phyloP scores from a whole-genome alignment of 495 filamentous ascomycete genomes.

The Parathielavia appendiculata region DNA sequence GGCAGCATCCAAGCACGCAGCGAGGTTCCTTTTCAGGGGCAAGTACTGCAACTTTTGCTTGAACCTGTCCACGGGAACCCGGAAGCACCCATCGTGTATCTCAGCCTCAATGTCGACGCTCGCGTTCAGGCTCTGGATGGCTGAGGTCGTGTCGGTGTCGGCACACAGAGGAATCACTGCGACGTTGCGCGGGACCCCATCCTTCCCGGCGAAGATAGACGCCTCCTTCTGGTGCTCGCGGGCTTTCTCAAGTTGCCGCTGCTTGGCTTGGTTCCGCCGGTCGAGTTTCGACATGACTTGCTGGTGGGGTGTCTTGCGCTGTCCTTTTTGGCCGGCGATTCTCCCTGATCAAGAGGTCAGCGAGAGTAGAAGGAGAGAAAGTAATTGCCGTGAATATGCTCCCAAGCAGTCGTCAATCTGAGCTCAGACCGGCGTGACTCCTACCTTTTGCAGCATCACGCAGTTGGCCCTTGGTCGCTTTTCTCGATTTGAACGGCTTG shows the following conservation, averaged over 20 bases:
- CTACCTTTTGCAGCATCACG: conserved; percentile 79
- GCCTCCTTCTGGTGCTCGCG: conserved; percentile 68
- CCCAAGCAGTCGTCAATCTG: background rate
- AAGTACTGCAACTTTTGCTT: conserved; percentile 89
- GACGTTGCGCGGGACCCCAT: conserved; percentile 87
- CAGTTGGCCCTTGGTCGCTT: conserved; percentile 80
- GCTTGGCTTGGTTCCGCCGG: conserved; percentile 85
- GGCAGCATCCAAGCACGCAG: conserved; percentile 76
- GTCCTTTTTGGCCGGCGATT: conserved; percentile 48
- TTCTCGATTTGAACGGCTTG: conserved; percentile 86
- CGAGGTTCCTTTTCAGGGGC: conserved; percentile 61
- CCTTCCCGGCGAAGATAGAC: conserved; percentile 74
- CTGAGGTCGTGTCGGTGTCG: conserved; percentile 59
- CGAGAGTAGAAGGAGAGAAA: background rate
- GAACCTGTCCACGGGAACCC: conserved; percentile 76
- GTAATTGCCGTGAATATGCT: background rate
- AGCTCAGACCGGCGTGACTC: conserved; percentile 14
- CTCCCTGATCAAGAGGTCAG: conserved; percentile 31
- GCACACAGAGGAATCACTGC: conserved; percentile 79
- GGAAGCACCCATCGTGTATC: conserved; percentile 51
- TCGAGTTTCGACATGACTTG: conserved; percentile 96
- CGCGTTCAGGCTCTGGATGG: conserved; percentile 64
- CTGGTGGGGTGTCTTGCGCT: conserved; percentile 85
- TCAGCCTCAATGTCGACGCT: conserved; percentile 75
- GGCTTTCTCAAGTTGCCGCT: conserved; percentile 74